Evolutionary conservation across 768 basidiomycete genomes (phyloP), one percentile per base, ranked within the genome.

Genomic region (Coprinopsis sp.): DNA sequence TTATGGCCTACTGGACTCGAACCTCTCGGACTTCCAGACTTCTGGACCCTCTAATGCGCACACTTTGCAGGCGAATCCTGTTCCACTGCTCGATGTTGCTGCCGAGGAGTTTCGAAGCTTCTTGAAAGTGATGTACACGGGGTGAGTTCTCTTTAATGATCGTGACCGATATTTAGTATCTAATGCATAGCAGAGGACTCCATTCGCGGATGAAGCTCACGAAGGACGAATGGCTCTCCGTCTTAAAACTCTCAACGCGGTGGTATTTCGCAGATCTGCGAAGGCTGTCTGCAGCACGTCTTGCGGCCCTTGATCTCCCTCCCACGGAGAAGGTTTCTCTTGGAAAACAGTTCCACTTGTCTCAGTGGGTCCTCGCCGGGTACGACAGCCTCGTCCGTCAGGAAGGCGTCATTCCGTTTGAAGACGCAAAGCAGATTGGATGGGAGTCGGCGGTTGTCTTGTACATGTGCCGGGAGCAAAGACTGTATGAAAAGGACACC

Each of bases 181-280:
- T 22, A 21, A 13, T 18, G 34, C 8, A 21, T 16, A 4, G n/a
- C 28, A 18, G n/a, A 3, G 29, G n/a, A 22, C 21, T 30, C 23
- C 11, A n/a, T 33, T 31, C 33, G 3, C 21, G 48, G 47, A 28
- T 27, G 36, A 30, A 2, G 10, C 40, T 57, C 3, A 49, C 40
- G 4, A 51, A 53, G 18, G 58, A 62, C 6, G 60, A 59, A 33
- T 73, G 73, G 74, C 52, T 64, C 14, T 59, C 65, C 0, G 60
- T 69, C 24, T 51, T 71, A n/a, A 67, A 67, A 49, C 54, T 74
- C 18, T 57, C 72, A 8, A 64, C 54, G 6, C 64, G 67, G 56
- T 74, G 72, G 68, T 51, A 58, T 28, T 69, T 69, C 41, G 50
- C 57, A 14, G 39, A 47, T 13, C 39, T 70, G 25, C 59, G 67